Evolutionary conservation across 495 filamentous ascomycete species (phyloP).

Genomic region (Tuber brumale): DNA sequence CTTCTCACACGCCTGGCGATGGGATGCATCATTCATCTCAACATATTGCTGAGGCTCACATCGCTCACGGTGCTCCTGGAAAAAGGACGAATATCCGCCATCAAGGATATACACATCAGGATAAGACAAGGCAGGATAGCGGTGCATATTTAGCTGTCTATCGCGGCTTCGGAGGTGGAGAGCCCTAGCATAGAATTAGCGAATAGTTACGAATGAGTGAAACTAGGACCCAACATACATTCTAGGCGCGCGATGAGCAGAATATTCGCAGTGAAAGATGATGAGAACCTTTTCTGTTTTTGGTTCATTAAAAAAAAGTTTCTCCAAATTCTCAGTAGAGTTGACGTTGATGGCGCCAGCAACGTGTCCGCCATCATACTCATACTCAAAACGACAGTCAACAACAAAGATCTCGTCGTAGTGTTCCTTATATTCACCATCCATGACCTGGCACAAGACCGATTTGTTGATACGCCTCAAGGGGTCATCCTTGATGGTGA

Average conservation of each 20-base stretch:
- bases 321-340: slow-evolving; percentile 78
- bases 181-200: slow-evolving; percentile 48
- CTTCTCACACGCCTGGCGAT: slow-evolving; percentile 83
- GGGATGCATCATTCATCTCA: slow-evolving; percentile 84
- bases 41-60: slow-evolving; percentile 94
- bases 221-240: slow-evolving; percentile 52
- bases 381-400: slow-evolving; percentile 98
- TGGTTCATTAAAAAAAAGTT: slow-evolving; percentile 60
- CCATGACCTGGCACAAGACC: slow-evolving; percentile 76
- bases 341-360: slow-evolving; percentile 89
- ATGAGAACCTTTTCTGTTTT: slow-evolving; percentile 66
- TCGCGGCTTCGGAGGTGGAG: slow-evolving; percentile 81
- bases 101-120: slow-evolving; percentile 96
- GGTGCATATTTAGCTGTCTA: slow-evolving; percentile 69
- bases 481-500: slow-evolving; percentile 69
- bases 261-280: slow-evolving; percentile 97
- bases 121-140: slow-evolving; percentile 81
- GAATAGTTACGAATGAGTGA: slow-evolving; percentile 20
- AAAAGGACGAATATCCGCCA: slow-evolving; percentile 93
- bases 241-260: slow-evolving; percentile 90
- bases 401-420: slow-evolving; percentile 77
- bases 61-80: slow-evolving; percentile 61
- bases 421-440: slow-evolving; percentile 67
- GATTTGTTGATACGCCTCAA: slow-evolving; percentile 79
- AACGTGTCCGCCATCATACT: slow-evolving; percentile 95